Evolutionary conservation across 2,329 filamentous ascomycete genomes (phyloP), one percentile per base, ranked within the genome.

Genomic region (Calonectria henricotiae): DNA sequence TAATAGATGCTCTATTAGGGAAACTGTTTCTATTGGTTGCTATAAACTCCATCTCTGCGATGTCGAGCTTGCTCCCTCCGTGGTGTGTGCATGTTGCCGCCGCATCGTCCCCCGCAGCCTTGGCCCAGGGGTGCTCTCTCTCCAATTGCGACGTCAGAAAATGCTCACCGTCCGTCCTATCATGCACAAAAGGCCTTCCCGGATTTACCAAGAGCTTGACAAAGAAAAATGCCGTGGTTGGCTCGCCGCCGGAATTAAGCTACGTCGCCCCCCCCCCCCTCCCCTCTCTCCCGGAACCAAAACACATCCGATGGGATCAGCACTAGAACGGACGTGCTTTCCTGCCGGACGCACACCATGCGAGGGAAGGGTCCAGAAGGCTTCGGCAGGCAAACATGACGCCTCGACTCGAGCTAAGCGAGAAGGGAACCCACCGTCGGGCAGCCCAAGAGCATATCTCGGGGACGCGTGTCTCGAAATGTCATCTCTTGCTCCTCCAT

Each of bases 211-310:
- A 58, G 39, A 58, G 51, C 51, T 58, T 58, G 51, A 58, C 51
- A 58, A 32, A 58, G 51, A 58, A 58, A 58, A 58, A 58, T 25
- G 51, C 35, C 32, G 51, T 58, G 51, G 51, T 58, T 58, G 51
- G 51, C 51, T 27, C 32, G 12, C 9, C 15, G 2, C 20, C 35
- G 20, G 51, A 58, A 39, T 58, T 58, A 58, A 58, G 20, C 51
- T 58, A 58, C 35, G 15, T 49, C n/a, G n/a, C 32, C 11, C n/a
- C 39, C 13, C 15, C 39, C 39, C 13, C 15, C 13, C 15, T 4
- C 5, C 12, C 2, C 39, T 1, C 39, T 4, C 39, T 4, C 15
- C 35, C 35, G 35, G 35, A 11, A 37, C 35, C 35, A 37, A 37
- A 13, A 37, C 35, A 37, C 35, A 7, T 37, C 35, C 35, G 35